These are phyloP conservation scores for Afroboletus lepidellus DNA, from an alignment of 1,284 basidiomycete species.

Conservation along the genomic window DNA sequence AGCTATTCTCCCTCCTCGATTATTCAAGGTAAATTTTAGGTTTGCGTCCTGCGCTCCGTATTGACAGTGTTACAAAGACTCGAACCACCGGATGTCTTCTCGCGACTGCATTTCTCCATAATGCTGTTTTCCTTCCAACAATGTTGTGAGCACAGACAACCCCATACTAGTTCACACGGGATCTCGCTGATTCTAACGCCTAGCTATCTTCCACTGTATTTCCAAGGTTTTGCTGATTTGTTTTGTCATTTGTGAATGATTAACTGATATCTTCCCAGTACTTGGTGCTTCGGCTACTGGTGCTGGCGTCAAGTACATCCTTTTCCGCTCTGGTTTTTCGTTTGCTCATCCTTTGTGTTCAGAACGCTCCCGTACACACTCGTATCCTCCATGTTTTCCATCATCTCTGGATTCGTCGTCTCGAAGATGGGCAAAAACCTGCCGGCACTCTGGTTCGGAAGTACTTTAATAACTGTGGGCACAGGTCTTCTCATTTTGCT, in stretches of 20 bases:
- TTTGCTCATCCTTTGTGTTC: no score
- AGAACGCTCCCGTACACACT: no score
- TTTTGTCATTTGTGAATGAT: no score
- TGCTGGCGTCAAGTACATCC: no score
- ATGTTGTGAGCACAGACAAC: not conserved
- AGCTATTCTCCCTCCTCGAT: conserved; percentile 77
- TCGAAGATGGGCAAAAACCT: conserved; percentile 54
- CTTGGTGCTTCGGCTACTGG: no score
- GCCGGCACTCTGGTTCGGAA: conserved; percentile 57
- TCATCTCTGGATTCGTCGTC: conserved; percentile 58
- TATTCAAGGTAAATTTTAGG: conserved; percentile 59
- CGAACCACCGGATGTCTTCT: conserved; percentile 40
- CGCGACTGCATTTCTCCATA: conserved; percentile 62
- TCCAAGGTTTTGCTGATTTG: not conserved
- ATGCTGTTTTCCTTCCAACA: not conserved
- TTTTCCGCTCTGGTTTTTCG: no score
- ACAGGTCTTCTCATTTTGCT: conserved; percentile 62
- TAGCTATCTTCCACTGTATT: not conserved
- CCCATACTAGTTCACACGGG: not conserved
- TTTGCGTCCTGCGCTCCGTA: not conserved
- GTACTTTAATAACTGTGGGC: conserved; percentile 56
- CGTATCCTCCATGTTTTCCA: conserved; percentile 34
- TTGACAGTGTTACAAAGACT: conserved; percentile 1
- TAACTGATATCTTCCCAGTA: no score
- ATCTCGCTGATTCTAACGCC: conserved; percentile 32